Evolutionary conservation across 352 stramenopile species (phyloP).

Genomic region (Phytophthora nicotianae): DNA sequence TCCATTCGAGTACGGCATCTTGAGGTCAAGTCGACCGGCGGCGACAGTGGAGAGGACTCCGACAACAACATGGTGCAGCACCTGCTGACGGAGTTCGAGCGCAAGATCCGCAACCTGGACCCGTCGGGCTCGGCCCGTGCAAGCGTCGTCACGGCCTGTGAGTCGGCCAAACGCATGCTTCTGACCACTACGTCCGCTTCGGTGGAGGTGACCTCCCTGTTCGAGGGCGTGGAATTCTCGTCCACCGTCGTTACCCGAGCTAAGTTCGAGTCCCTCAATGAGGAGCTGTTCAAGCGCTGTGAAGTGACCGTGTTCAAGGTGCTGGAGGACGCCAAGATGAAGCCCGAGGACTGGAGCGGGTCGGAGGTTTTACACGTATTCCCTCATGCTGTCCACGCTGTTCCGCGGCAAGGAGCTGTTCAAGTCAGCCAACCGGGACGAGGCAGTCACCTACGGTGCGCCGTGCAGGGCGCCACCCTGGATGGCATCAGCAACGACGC

Average conservation of each 20-base stretch:
- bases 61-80: slow-evolving; percentile 96
- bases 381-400: too few relatives aligned
- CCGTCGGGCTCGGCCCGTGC: slow-evolving; percentile 87
- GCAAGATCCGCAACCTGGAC: slow-evolving; percentile 91
- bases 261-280: slow-evolving; percentile 92
- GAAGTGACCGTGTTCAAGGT: slow-evolving; percentile 84
- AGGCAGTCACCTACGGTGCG: too few relatives aligned
- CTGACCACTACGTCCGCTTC: slow-evolving; percentile 92
- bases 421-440: too few relatives aligned
- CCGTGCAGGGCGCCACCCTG: too few relatives aligned
- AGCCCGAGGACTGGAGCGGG: slow-evolving; percentile 61
- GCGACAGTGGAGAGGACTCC: slow-evolving; percentile 96
- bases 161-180: slow-evolving; percentile 97
- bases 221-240: slow-evolving; percentile 96
- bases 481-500: too few relatives aligned
- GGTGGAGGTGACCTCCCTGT: slow-evolving; percentile 96
- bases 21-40: slow-evolving; percentile 97
- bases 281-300: slow-evolving; percentile 83
- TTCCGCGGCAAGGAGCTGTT: too few relatives aligned
- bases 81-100: slow-evolving; percentile 95
- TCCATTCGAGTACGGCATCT: slow-evolving; percentile 97
- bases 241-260: slow-evolving; percentile 93
- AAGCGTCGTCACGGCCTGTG: slow-evolving; percentile 96
- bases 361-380: too few relatives aligned
- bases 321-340: slow-evolving; percentile 69